Conservation (phyloP, 805 yeast species). For the Blastobotrys peoriensis region DNA sequence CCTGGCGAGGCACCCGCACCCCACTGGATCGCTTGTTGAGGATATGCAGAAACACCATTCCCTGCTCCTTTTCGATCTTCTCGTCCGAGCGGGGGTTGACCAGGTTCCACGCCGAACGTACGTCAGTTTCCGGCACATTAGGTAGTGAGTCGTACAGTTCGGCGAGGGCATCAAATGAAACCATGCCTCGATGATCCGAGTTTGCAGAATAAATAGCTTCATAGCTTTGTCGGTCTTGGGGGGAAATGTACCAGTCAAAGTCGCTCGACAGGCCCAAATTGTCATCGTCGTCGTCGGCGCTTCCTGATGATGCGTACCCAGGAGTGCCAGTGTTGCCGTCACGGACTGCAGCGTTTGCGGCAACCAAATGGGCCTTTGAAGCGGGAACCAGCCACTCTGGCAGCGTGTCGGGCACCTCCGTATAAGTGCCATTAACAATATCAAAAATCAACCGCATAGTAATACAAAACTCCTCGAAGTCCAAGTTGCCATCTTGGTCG, state of each 20-base stretch:
- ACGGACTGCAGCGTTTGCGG: constrained; percentile 63
- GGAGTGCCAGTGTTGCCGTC: constrained; percentile 12
- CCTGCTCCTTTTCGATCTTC: constrained; percentile 90
- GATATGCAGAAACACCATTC: constrained; percentile 81
- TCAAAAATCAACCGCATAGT: constrained; percentile 96
- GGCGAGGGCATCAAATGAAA: constrained; percentile 63
- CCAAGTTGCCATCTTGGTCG: constrained; percentile 85
- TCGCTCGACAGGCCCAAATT: constrained; percentile 59
- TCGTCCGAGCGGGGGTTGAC: constrained; percentile 85
- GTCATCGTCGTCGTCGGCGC: constrained; percentile 47
- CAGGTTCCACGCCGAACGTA: constrained; percentile 88
- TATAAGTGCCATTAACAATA: constrained; percentile 65
- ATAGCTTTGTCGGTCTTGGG: constrained; percentile 72
- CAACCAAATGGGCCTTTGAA: constrained; percentile 75
- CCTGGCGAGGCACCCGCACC: constrained; percentile 81
- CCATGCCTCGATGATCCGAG: constrained; percentile 73
- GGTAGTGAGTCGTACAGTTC: constrained; percentile 62
- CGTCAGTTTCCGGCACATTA: constrained; percentile 76
- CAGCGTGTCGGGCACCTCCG: constrained; percentile 58
- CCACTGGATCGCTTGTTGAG: constrained; percentile 84
- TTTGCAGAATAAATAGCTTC: constrained; percentile 70
- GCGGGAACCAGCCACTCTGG: constrained; percentile 95
- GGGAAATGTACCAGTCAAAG: constrained; percentile 96
- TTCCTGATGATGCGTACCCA: constrained; percentile 7
- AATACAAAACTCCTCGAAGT: constrained; percentile 96